Percentiles rank a stretch among this genome's conserved stretches.
Evolutionary conservation across 2,329 filamentous ascomycete genomes (phyloP).

Genomic region (Scytalidium sp.): DNA sequence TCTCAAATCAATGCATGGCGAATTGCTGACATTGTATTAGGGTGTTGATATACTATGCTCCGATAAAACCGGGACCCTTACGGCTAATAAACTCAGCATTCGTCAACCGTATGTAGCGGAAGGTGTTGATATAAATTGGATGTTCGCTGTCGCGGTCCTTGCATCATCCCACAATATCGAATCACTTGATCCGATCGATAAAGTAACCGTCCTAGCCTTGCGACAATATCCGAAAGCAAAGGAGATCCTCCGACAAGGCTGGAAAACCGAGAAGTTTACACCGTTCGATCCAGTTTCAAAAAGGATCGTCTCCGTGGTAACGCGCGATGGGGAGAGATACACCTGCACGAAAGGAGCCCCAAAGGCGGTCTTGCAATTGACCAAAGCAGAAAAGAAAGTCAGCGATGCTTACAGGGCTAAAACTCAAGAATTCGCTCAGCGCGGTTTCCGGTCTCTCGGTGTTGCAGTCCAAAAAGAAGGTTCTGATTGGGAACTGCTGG

Average conservation of each 20-base stretch:
- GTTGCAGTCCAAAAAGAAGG: conserved; percentile 77
- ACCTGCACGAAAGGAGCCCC: conserved; percentile 75
- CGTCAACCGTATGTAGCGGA: conserved; percentile 75
- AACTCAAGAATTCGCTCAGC: conserved; percentile 70
- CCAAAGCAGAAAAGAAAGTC: conserved; percentile 63
- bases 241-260: conserved; percentile 71
- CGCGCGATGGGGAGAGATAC: conserved; percentile 67
- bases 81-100: conserved; percentile 72
- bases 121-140: conserved; percentile 77
- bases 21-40: too few species aligned
- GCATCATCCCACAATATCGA: conserved; percentile 78
- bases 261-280: conserved; percentile 75
- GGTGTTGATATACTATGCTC: conserved; percentile 78
- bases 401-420: conserved; percentile 68
- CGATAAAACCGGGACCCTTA: conserved; percentile 78
- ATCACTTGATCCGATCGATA: conserved; percentile 76
- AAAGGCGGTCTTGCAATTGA: conserved; percentile 69
- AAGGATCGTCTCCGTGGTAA: conserved; percentile 70
- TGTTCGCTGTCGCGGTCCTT: conserved; percentile 77
- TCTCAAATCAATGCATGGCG: too few species aligned
- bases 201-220: conserved; percentile 73
- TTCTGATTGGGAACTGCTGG: conserved; percentile 66
- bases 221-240: conserved; percentile 75
- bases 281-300: conserved; percentile 79
- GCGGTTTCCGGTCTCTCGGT: conserved; percentile 78